phyloP scores from a whole-genome alignment of 2,329 filamentous ascomycete species.

The Parascedosporium putredinis region DNA sequence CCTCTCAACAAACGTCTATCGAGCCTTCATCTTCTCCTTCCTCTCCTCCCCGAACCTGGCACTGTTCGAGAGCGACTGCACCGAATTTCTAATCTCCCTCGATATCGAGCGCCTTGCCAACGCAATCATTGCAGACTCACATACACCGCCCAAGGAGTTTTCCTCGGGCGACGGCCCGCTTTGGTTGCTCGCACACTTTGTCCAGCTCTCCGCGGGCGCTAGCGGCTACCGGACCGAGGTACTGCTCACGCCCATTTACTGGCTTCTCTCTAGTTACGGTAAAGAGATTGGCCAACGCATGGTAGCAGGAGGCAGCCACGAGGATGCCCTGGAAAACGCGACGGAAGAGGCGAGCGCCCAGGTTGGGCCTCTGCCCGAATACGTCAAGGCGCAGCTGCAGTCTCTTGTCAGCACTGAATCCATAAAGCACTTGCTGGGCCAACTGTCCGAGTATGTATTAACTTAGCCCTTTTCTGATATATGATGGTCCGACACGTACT shows the following conservation, averaged over 20 bases:
- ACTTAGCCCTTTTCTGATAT: conserved; percentile 16
- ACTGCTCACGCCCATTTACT: conserved; percentile 42
- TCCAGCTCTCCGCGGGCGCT: conserved; percentile 25
- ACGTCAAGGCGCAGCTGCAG: conserved; percentile 52
- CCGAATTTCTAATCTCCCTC: conserved; percentile 25
- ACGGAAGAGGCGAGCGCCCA: neutral
- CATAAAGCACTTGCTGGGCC: conserved; percentile 48
- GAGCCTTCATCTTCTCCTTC: conserved; percentile 27
- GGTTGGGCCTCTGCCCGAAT: conserved; percentile 30
- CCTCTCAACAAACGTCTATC: conserved; percentile 18
- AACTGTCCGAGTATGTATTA: conserved; percentile 27
- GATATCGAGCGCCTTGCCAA: conserved; percentile 29
- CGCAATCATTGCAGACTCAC: conserved; percentile 28
- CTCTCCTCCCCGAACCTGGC: conserved; percentile 25
- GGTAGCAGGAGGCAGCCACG: conserved; percentile 11
- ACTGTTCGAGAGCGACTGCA: conserved; percentile 30
- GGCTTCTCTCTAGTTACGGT: conserved; percentile 41
- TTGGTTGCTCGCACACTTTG: conserved; percentile 58
- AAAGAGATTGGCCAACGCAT: conserved; percentile 39
- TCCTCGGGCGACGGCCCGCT: conserved; percentile 35
- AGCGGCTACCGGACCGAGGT: conserved; percentile 10
- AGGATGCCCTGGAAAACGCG: neutral
- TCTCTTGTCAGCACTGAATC: conserved; percentile 63
- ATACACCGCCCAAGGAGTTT: conserved; percentile 14
- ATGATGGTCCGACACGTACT: neutral